Conservation (phyloP, 1,284 basidiomycete genomes). For the Quambalaria eucalypti region DNA sequence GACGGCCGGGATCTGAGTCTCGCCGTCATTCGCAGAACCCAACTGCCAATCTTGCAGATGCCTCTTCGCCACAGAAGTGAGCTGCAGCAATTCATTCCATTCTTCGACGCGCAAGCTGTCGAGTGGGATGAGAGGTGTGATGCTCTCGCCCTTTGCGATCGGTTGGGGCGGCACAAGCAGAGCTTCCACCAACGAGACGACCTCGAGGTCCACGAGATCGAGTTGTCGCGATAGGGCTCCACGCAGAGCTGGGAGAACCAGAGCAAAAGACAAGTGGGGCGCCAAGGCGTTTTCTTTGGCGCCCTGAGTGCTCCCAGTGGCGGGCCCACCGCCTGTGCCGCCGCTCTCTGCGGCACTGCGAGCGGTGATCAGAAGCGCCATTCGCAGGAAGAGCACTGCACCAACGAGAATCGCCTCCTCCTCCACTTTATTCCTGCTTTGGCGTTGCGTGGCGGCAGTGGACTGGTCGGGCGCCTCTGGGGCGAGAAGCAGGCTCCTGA, state of each 20-base stretch:
- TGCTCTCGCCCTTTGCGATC: neutral
- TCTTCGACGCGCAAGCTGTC: conserved; percentile 15
- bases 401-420: conserved; percentile 35
- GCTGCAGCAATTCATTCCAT: conserved; percentile 38
- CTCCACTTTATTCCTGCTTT: conserved; percentile 1
- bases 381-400: conserved; percentile 34
- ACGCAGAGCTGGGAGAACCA: conserved; percentile 32
- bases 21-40: neutral
- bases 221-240: conserved; percentile 32
- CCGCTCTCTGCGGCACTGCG: conserved; percentile 2
- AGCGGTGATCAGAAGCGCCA: conserved; percentile 23
- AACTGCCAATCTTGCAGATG: conserved; percentile 32
- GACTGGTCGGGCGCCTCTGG: neutral
- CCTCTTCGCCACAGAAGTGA: conserved; percentile 30
- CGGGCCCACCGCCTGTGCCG: too few relatives aligned
- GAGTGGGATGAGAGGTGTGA: conserved; percentile 2
- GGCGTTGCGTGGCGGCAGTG: neutral
- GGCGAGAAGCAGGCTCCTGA: conserved; percentile 20
- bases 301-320: conserved; percentile 2
- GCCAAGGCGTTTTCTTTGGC: conserved; percentile 25
- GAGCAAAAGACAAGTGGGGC: conserved; percentile 25
- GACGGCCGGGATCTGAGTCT: neutral
- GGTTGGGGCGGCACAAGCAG: conserved; percentile 15
- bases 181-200: conserved; percentile 32
- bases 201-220: conserved; percentile 34